Conservation (phyloP, 257 asterid genomes). For the Capsicum pubescens region DNA sequence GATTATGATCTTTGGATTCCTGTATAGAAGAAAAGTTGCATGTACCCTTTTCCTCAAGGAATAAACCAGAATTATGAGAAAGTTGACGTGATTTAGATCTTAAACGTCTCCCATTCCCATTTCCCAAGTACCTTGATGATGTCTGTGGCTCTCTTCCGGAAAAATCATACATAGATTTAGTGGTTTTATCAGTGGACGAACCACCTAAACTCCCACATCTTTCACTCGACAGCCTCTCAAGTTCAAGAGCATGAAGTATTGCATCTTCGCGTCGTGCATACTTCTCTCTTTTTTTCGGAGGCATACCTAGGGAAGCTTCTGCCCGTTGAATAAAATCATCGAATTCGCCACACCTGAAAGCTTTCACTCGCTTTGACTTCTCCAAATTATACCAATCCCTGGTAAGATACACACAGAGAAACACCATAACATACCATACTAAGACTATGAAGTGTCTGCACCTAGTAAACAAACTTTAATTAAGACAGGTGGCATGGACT, state of each 20-base stretch:
- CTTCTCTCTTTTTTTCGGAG: conserved; percentile 96
- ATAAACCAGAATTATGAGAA: conserved; percentile 47
- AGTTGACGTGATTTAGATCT: conserved; percentile 45
- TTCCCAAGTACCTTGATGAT: conserved; percentile 53
- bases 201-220: conserved; percentile 66
- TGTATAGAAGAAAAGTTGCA: conserved; percentile 43
- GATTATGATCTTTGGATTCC: conserved; percentile 53
- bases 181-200: conserved; percentile 54
- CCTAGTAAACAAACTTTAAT: conserved; percentile 20
- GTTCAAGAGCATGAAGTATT: conserved; percentile 94
- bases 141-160: conserved; percentile 34
- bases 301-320: conserved; percentile 88
- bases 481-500: not conserved
- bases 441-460: conserved; percentile 11
- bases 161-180: conserved; percentile 52
- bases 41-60: conserved; percentile 50
- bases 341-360: conserved; percentile 96
- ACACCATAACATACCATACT: conserved; percentile 27
- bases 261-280: conserved; percentile 99
- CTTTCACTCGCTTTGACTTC: conserved; percentile 97
- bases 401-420: conserved; percentile 34
- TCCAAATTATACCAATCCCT: conserved; percentile 99
- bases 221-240: conserved; percentile 78
- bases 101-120: conserved; percentile 47
- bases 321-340: conserved; percentile 95